Conservation (phyloP, 768 basidiomycete species). For the Galerina marginata region DNA sequence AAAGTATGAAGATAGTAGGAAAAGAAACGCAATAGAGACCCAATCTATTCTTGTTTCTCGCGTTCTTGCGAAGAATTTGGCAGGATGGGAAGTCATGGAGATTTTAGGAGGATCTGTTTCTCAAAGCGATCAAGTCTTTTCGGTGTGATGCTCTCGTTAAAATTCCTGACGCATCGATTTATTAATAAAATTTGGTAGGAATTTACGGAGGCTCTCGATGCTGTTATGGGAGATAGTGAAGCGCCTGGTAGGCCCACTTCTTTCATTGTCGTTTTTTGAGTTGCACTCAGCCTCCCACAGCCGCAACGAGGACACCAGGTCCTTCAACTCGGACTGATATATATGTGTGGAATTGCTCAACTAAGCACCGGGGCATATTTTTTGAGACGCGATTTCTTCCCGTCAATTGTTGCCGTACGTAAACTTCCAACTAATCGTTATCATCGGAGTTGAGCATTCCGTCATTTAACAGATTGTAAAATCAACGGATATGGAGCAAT, state of each 20-base stretch:
- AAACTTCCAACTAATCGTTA: background rate
- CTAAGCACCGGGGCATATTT: slow-evolving; percentile 78
- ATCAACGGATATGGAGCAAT: slow-evolving; percentile 57
- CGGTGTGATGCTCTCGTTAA: slow-evolving; percentile 34
- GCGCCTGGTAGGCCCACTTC: slow-evolving; percentile 47
- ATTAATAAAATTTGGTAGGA: slow-evolving; percentile 37
- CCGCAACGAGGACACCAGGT: slow-evolving; percentile 54
- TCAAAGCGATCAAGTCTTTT: slow-evolving; percentile 64
- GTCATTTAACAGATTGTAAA: slow-evolving; percentile 53
- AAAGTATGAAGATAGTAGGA: slow-evolving; percentile 39
- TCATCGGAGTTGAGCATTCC: background rate
- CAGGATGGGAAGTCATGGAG: slow-evolving; percentile 79
- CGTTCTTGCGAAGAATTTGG: slow-evolving; percentile 59
- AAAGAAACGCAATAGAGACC: slow-evolving; percentile 56
- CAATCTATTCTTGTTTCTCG: slow-evolving; percentile 51
- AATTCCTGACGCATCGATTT: too few relatives aligned
- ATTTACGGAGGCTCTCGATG: slow-evolving; percentile 53
- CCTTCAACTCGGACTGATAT: slow-evolving; percentile 62
- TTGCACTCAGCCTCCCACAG: slow-evolving; percentile 34
- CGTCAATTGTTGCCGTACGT: slow-evolving; percentile 51
- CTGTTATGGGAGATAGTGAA: slow-evolving; percentile 48
- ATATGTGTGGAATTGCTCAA: slow-evolving; percentile 62
- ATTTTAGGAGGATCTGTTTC: slow-evolving; percentile 64
- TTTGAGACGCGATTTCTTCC: slow-evolving; percentile 64
- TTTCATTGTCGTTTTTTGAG: background rate